Percentiles rank a stretch among this genome's conserved stretches.
These are phyloP conservation scores for Fimicolochytrium jonesii DNA, from an alignment of 192 early-diverging fungal species.

Conservation along the genomic window DNA sequence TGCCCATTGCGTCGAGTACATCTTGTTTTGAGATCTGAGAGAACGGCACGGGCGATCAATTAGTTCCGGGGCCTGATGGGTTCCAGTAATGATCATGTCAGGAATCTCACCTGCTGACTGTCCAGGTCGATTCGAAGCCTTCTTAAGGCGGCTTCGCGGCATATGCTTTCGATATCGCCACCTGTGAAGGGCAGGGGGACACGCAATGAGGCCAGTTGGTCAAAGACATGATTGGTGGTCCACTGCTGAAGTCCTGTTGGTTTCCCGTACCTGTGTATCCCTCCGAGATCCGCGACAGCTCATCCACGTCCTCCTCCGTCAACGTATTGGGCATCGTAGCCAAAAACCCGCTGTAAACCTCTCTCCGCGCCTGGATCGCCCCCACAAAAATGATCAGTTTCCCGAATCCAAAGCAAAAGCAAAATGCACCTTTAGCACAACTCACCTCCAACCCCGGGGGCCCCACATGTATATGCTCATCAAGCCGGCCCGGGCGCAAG, in stretches of 20 bases:
- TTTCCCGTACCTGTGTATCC: conserved; percentile 55
- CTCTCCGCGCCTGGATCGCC: conserved; percentile 17
- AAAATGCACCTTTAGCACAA: background rate
- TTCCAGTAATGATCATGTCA: background rate
- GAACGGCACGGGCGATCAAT: background rate
- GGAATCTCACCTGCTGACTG: background rate
- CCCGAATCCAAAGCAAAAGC: no score
- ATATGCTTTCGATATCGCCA: conserved; percentile 78
- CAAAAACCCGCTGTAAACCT: conserved; percentile 34
- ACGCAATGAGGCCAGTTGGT: no score
- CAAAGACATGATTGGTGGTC: no score
- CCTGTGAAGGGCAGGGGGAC: no score
- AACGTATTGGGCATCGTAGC: conserved; percentile 34
- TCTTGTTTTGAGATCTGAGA: background rate
- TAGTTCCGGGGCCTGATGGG: background rate
- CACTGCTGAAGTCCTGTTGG: no score
- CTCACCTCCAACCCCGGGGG: conserved; percentile 52
- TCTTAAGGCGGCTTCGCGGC: conserved; percentile 68
- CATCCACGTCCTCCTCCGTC: conserved; percentile 34
- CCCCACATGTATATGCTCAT: conserved; percentile 67
- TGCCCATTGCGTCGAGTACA: background rate
- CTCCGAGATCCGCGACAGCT: conserved; percentile 46
- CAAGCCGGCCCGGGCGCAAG: conserved; percentile 79
- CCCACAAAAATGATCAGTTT: no score
- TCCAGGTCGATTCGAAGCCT: conserved; percentile 12